phyloP scores from a whole-genome alignment of 2,329 filamentous ascomycete species.

The Aspergillus tamarii region DNA sequence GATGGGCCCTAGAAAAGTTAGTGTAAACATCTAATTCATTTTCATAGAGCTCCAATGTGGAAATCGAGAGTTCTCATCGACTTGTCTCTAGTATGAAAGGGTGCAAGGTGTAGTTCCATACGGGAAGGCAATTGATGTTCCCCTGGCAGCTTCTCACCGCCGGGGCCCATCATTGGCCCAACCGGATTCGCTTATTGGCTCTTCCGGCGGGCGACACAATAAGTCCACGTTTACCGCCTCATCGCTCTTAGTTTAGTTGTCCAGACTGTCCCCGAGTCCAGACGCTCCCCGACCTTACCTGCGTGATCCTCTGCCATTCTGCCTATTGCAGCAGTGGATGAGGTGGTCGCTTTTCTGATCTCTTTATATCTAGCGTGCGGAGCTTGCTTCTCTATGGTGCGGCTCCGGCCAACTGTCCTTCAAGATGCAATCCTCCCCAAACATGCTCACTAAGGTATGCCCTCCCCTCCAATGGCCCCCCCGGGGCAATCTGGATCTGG shows the following conservation, averaged over 20 bases:
- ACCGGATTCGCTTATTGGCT: conserved; percentile 8
- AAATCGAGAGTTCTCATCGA: not conserved
- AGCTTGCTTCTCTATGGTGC: conserved; percentile 45
- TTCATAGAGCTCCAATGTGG: not conserved
- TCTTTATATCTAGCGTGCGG: conserved; percentile 37
- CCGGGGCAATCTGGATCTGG: conserved; percentile 11
- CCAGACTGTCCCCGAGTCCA: conserved; percentile 32
- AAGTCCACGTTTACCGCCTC: conserved; percentile 42
- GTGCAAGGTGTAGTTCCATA: not conserved
- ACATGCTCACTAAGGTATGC: conserved; percentile 54
- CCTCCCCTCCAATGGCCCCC: conserved; percentile 19
- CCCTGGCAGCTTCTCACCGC: conserved; percentile 31
- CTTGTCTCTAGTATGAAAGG: too few species aligned
- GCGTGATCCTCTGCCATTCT: conserved; percentile 27
- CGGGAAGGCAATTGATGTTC: conserved; percentile 2
- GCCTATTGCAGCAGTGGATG: conserved; percentile 35
- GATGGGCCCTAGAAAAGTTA: not conserved
- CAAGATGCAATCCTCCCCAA: conserved; percentile 51
- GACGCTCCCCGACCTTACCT: conserved; percentile 29
- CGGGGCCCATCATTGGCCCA: conserved; percentile 34
- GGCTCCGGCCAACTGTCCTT: conserved; percentile 46
- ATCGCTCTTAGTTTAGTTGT: conserved; percentile 29
- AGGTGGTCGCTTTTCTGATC: conserved; percentile 34
- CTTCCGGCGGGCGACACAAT: conserved; percentile 33
- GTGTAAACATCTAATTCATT: not conserved